Evolutionary conservation across 345 rosid species (phyloP), one percentile per base, ranked within the genome.

Genomic region (Hibiscus tridactylites): DNA sequence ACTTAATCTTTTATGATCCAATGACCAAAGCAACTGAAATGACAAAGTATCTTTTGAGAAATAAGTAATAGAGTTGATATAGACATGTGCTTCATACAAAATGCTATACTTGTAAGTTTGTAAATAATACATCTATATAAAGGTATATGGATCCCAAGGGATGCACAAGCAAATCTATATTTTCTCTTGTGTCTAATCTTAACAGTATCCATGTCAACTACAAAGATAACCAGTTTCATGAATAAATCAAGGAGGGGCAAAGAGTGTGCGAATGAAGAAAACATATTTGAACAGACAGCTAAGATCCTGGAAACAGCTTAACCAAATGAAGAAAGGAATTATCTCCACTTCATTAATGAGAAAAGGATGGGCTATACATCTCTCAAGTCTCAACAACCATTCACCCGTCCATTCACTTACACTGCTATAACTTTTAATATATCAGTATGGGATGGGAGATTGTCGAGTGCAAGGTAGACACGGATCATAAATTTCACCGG

Each of bases 221-320:
- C 37, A 65, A 62, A 61, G 57, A 73, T n/a, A 56, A 73, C 17
- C 26, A 62, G 49, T 5, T 29, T 28, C 69, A 54, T 65, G 52
- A 47, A 69, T 15, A 67, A 29, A 68, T 12, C 9, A 21, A 31
- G 71, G 17, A 16, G 15, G 16, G 29, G 21, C 9, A 47, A 26
- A 57, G 60, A 46, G 46, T 46, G 19, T 12, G 1, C 3, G 8
- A 29, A 60, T 29, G 35, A 12, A 56, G 4, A 59, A 12, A 9
- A 57, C 5, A 24, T 24, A 42, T 68, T 50, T n/a, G 24, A 49
- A 21, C 10, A 3, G 39, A 67, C 19, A 47, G 21, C 42, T 35
- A 49, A 67, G 19, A 68, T 31, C 29, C n/a, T 52, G 71, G 60
- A 52, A 66, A 10, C 37, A 8, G 50, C 47, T 65, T 21, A 44